Conservation (phyloP, 2,329 filamentous ascomycete genomes). For the Diaporthe nobilis region DNA sequence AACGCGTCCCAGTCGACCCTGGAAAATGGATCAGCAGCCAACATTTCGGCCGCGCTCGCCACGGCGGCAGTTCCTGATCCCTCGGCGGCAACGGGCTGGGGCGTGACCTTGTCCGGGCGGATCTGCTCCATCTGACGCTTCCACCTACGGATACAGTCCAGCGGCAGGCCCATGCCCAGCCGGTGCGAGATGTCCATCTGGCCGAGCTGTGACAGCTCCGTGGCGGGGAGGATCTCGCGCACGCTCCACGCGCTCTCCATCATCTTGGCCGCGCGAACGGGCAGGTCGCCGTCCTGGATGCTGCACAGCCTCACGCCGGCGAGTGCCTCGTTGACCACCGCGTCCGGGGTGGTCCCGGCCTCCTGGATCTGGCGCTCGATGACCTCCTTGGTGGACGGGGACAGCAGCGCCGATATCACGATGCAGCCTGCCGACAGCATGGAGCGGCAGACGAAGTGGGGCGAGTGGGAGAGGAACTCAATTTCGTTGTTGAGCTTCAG, state of each 20-base stretch:
- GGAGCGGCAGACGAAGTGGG: conserved; percentile 64
- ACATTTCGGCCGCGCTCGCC: conserved; percentile 28
- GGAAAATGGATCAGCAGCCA: conserved; percentile 54
- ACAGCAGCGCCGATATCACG: conserved; percentile 61
- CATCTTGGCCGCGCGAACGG: conserved; percentile 60
- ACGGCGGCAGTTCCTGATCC: conserved; percentile 9
- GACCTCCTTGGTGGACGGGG: conserved; percentile 56
- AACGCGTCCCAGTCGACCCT: conserved; percentile 66
- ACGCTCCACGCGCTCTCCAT: conserved; percentile 65
- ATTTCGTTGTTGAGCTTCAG: conserved; percentile 58
- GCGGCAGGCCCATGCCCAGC: conserved; percentile 63
- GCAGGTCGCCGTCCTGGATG: conserved; percentile 64
- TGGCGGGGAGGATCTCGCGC: conserved; percentile 54
- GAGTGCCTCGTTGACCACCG: conserved; percentile 47
- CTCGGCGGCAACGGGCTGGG: conserved; percentile 4
- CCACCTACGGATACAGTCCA: conserved; percentile 65
- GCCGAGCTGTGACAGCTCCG: conserved; percentile 54
- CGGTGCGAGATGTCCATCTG: conserved; percentile 60
- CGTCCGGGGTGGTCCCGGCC: conserved; percentile 34
- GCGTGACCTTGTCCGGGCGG: conserved; percentile 50
- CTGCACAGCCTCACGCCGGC: conserved; percentile 58
- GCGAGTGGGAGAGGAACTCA: conserved; percentile 60
- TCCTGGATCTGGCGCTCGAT: conserved; percentile 50
- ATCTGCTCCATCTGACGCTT: conserved; percentile 57
- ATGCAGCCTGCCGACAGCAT: conserved; percentile 62